These are phyloP conservation scores for Salix caprea DNA, from an alignment of 345 rosid genomes.

Conservation along the genomic window DNA sequence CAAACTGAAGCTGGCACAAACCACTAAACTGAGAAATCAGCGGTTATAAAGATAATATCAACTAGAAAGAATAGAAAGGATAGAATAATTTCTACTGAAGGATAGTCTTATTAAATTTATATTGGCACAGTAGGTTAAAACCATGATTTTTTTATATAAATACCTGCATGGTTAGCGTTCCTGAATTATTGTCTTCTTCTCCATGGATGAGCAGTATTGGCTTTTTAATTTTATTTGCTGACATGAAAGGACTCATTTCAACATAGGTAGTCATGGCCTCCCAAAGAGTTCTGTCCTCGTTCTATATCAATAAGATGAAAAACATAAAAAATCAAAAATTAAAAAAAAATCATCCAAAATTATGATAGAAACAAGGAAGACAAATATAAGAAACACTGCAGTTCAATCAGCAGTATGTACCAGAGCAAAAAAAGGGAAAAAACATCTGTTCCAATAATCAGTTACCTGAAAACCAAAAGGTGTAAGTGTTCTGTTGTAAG, in stretches of 20 bases:
- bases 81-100: neutral
- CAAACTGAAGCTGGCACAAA: neutral
- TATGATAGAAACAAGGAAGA: neutral
- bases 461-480: conserved; percentile 97
- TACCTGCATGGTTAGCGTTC: conserved; percentile 98
- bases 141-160: neutral
- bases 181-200: conserved; percentile 95
- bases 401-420: neutral
- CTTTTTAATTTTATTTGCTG: conserved; percentile 89
- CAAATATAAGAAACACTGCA: neutral
- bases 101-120: neutral
- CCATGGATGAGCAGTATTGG: conserved; percentile 96
- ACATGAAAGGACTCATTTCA: conserved; percentile 97
- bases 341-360: conserved; percentile 9
- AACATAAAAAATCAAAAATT: neutral
- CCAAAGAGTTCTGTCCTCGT: conserved; percentile 98
- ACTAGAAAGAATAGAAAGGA: neutral
- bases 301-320: conserved; percentile 35
- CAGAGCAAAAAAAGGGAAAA: neutral
- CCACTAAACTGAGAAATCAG: conserved; percentile 1
- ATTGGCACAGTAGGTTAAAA: neutral
- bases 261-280: conserved; percentile 83
- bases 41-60: neutral
- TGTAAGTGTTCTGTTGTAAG: conserved; percentile 96
- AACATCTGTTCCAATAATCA: neutral